These are phyloP conservation scores for Veloboletus limbatus DNA, from an alignment of 1,284 basidiomycete species.

Conservation along the genomic window DNA sequence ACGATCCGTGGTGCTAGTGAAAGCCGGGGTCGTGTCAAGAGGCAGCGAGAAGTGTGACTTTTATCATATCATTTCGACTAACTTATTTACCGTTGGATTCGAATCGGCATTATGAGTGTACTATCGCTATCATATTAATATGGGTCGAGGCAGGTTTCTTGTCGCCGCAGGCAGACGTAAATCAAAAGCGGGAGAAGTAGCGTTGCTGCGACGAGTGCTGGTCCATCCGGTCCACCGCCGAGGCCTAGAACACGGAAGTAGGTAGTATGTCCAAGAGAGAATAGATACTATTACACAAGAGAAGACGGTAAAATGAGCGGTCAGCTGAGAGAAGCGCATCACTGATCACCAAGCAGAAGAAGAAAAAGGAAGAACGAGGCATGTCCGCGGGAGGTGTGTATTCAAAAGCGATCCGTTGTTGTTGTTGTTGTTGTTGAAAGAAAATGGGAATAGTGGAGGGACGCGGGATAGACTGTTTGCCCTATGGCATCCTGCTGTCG, in stretches of 20 bases:
- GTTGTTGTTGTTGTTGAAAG: too few relatives aligned
- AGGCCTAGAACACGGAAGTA: neutral
- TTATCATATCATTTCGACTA: too few relatives aligned
- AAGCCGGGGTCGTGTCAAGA: conserved; percentile 39
- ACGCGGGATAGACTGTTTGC: conserved; percentile 6
- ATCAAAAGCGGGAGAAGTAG: neutral
- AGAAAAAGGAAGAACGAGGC: neutral
- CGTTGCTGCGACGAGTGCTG: neutral
- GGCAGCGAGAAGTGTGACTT: conserved; percentile 34
- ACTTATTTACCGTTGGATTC: too few relatives aligned
- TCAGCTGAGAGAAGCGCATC: neutral
- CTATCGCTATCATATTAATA: too few relatives aligned
- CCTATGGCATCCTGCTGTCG: neutral
- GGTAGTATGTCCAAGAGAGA: neutral
- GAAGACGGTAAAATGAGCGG: neutral
- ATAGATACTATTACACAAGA: conserved; percentile 11
- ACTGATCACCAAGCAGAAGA: neutral
- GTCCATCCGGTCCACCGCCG: conserved; percentile 2
- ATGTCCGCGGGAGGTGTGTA: neutral
- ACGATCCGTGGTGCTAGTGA: conserved; percentile 33
- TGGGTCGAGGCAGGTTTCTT: too few relatives aligned
- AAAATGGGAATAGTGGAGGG: too few relatives aligned
- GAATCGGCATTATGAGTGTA: too few relatives aligned
- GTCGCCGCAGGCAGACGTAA: neutral
- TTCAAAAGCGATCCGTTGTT: too few relatives aligned